phyloP scores from a whole-genome alignment of 1,284 basidiomycete genomes.

The Rhodotorula sp. region DNA sequence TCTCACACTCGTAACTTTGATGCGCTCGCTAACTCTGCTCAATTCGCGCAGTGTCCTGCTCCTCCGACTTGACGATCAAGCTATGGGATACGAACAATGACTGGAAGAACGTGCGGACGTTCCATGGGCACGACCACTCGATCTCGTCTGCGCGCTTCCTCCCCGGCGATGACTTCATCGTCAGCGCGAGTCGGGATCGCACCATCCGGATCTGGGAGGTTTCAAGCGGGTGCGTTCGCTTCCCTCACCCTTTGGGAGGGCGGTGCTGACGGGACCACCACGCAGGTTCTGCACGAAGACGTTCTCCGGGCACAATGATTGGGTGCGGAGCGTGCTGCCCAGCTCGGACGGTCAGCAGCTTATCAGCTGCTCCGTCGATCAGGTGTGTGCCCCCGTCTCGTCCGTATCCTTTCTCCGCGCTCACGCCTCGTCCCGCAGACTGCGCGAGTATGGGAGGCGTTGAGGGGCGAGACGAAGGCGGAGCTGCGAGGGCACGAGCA shows the following conservation, averaged over 20 bases:
- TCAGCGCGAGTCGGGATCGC: slow-evolving; percentile 82
- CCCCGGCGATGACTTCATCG: slow-evolving; percentile 76
- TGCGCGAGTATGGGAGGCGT: slow-evolving; percentile 74
- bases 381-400: slow-evolving; percentile 58
- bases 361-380: slow-evolving; percentile 80
- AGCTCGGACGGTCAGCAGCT: slow-evolving; percentile 74
- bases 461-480: slow-evolving; percentile 73
- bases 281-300: slow-evolving; percentile 64
- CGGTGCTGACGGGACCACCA: background rate
- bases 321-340: slow-evolving; percentile 69
- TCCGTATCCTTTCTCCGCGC: no score
- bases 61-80: slow-evolving; percentile 85
- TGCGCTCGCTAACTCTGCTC: background rate
- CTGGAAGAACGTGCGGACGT: slow-evolving; percentile 82
- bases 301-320: slow-evolving; percentile 66
- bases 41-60: slow-evolving; percentile 69
- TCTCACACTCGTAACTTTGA: no score
- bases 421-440: slow-evolving; percentile 59
- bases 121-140: slow-evolving; percentile 87
- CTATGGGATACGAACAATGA: slow-evolving; percentile 87
- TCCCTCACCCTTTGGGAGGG: background rate
- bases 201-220: slow-evolving; percentile 86
- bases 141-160: slow-evolving; percentile 82
- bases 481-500: slow-evolving; percentile 87
- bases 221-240: slow-evolving; percentile 66